Percentiles rank a stretch among this genome's conserved stretches.
Conservation (phyloP, 2,329 filamentous ascomycete genomes). For the Sporothrix sp. region DNA sequence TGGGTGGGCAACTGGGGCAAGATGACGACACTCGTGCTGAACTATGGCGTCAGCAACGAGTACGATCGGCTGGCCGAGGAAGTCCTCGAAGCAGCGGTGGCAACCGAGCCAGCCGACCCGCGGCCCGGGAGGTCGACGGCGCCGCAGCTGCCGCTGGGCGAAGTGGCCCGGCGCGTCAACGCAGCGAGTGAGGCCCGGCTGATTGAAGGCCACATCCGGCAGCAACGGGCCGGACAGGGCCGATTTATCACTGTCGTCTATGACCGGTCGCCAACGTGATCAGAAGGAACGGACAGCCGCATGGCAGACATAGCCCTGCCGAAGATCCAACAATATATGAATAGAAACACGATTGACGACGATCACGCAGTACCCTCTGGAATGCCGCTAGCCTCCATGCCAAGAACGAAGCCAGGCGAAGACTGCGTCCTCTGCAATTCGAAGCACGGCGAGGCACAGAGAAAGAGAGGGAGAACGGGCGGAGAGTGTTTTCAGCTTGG, state of each 20-base stretch:
- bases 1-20: conserved; percentile 32
- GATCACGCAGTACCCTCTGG: background rate
- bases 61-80: conserved; percentile 1
- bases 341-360: too few species aligned
- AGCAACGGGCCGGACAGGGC: conserved; percentile 16
- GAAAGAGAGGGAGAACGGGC: too few species aligned
- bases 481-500: too few species aligned
- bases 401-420: too few species aligned
- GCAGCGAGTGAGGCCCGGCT: conserved; percentile 10
- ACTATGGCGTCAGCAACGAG: conserved; percentile 9
- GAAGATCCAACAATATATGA: too few species aligned
- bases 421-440: too few species aligned
- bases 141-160: background rate
- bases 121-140: background rate
- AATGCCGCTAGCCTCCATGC: background rate
- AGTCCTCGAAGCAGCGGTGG: background rate
- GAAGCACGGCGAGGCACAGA: too few species aligned
- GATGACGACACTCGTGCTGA: conserved; percentile 17
- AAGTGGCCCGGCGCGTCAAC: conserved; percentile 9
- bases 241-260: conserved; percentile 18
- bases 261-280: conserved; percentile 9
- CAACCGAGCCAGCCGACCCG: background rate
- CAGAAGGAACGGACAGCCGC: too few species aligned
- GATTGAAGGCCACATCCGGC: conserved; percentile 18
- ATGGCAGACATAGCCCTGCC: too few species aligned